Evolutionary conservation across 2,329 filamentous ascomycete species (phyloP).

Genomic region (Didymella sp.): DNA sequence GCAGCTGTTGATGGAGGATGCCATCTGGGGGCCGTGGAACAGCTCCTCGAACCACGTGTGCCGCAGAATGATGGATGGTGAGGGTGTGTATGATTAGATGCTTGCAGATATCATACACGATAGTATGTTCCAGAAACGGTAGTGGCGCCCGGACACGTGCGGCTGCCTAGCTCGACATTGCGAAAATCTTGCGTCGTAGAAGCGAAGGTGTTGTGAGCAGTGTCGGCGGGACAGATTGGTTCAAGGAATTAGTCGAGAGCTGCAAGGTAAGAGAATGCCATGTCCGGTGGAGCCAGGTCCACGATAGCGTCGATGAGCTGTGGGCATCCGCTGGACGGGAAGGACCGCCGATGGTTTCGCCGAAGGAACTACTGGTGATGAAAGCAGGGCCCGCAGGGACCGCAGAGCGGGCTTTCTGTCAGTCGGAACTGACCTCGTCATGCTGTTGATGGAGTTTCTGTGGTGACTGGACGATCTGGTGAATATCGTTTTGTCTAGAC

Average conservation of each 20-base stretch:
- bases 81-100: neutral
- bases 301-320: slow-evolving; percentile 22
- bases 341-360: slow-evolving; percentile 24
- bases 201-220: neutral
- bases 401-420: neutral
- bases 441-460: slow-evolving; percentile 5
- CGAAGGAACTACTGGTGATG: slow-evolving; percentile 17
- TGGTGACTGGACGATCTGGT: slow-evolving; percentile 6
- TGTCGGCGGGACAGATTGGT: neutral
- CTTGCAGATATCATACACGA: slow-evolving; percentile 12
- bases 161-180: slow-evolving; percentile 14
- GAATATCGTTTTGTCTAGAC: slow-evolving; percentile 20
- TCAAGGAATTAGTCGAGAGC: neutral
- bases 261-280: slow-evolving; percentile 18
- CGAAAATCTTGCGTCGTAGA: neutral
- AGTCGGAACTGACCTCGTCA: neutral
- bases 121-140: slow-evolving; percentile 27
- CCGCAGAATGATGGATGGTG: slow-evolving; percentile 42
- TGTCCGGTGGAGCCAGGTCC: slow-evolving; percentile 24
- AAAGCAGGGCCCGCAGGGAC: neutral
- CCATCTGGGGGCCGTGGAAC: slow-evolving; percentile 46
- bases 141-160: slow-evolving; percentile 15
- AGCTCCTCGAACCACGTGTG: slow-evolving; percentile 45
- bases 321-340: slow-evolving; percentile 22
- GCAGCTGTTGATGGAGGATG: slow-evolving; percentile 45